phyloP scores from a whole-genome alignment of 345 rosid genomes.

The Carallia pectinifolia region DNA sequence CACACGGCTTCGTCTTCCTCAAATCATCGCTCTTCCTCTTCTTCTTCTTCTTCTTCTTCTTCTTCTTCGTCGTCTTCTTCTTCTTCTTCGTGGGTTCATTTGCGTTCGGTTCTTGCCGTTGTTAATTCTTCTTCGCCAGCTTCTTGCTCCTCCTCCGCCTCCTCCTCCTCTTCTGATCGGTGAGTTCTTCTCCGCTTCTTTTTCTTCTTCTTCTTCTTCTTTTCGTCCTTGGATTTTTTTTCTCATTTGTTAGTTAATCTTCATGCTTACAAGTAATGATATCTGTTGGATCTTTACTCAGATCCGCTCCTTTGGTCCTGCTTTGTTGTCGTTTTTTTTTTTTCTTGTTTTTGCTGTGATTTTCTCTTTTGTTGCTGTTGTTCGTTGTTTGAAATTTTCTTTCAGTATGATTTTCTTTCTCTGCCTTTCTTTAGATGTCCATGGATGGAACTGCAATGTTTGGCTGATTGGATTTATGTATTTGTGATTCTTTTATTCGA shows the following conservation, averaged over 20 bases:
- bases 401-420: not conserved
- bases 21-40: slow-evolving; percentile 43
- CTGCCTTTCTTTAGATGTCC: too few relatives aligned
- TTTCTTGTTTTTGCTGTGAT: too few relatives aligned
- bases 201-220: not conserved
- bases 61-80: slow-evolving; percentile 45
- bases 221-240: not conserved
- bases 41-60: slow-evolving; percentile 32
- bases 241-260: not conserved
- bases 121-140: slow-evolving; percentile 83
- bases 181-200: slow-evolving; percentile 37
- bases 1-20: slow-evolving; percentile 64
- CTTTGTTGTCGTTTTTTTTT: not conserved
- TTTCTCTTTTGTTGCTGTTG: not conserved
- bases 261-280: not conserved
- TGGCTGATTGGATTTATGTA: too few relatives aligned
- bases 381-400: too few relatives aligned
- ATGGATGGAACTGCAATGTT: too few relatives aligned
- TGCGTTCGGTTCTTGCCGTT: slow-evolving; percentile 84
- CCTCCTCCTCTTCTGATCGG: slow-evolving; percentile 58
- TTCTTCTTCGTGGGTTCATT: slow-evolving; percentile 74
- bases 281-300: not conserved
- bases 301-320: slow-evolving; percentile 16
- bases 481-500: too few relatives aligned
- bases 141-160: slow-evolving; percentile 58